Evolutionary conservation across 805 yeast species (phyloP), one percentile per base, ranked within the genome.

Genomic region (Hanseniaspora meyeri): DNA sequence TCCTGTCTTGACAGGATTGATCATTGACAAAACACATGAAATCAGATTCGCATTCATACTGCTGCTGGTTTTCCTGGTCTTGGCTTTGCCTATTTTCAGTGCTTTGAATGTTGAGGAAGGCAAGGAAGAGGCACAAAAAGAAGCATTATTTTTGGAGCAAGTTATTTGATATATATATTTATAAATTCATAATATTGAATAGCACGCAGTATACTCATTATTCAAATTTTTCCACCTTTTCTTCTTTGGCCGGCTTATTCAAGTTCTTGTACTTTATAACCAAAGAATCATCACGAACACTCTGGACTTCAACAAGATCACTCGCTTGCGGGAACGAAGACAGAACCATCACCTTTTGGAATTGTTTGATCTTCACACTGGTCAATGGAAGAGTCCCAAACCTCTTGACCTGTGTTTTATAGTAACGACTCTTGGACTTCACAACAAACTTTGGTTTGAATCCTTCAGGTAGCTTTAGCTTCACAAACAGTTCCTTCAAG

Each of bases 31-130:
- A 57, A 83, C 88, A 0, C 91, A 85, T 64, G 81, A 85, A 58
- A 82, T 85, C 54, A 72, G 93, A 49, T 81, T 83, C 63, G 78
- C 88, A 14, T 86, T 85, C 65, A 83, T 79, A 73, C 74, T 85
- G 57, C 65, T 85, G 57, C 73, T 82, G 52, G 65, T 68, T 0
- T 70, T 85, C 60, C 67, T 85, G 62, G 43, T 82, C 3, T 29
- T 77, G 5, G 74, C 88, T 2, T 63, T 85, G 8, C 85, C 85
- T 2, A 68, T 84, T n/a, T 78, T 82, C 56, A 65, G 68, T 14
- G 59, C 69, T 14, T 69, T 85, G 51, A 80, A 85, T 62, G 72
- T 84, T 24, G 79, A 77, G 34, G 74, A 90, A 59, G 93, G 90
- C 8, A 73, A 75, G 57, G 60, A 59, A 32, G 85, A 80, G 57